phyloP scores from a whole-genome alignment of 352 stramenopile genomes.

The Phytophthora pinifolia region DNA sequence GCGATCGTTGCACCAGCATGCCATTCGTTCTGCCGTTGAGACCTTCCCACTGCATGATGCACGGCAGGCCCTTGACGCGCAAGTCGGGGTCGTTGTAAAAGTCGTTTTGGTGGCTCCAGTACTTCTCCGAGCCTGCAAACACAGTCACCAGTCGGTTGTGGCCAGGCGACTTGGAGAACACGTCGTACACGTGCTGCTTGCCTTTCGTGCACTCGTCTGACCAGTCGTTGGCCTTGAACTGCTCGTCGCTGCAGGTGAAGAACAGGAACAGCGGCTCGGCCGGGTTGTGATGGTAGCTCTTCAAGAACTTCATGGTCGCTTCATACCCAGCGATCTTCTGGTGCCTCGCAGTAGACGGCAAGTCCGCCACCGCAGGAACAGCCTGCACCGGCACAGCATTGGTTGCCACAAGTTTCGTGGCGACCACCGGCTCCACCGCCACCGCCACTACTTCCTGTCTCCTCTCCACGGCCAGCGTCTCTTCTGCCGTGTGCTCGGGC shows the following conservation, averaged over 20 bases:
- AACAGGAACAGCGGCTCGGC: conserved; percentile 62
- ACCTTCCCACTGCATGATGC: conserved; percentile 45
- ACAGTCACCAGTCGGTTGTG: conserved; percentile 63
- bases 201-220: conserved; percentile 44
- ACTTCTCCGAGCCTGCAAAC: conserved; percentile 44
- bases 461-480: conserved; percentile 8
- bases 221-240: conserved; percentile 56
- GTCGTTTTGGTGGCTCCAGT: conserved; percentile 47
- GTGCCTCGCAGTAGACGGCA: conserved; percentile 40
- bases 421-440: not conserved
- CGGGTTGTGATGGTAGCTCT: conserved; percentile 39
- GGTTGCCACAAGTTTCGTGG: conserved; percentile 1
- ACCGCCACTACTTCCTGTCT: conserved; percentile 1
- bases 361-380: not conserved
- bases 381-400: not conserved
- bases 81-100: conserved; percentile 47
- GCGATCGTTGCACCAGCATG: conserved; percentile 35
- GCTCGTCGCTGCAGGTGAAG: conserved; percentile 69
- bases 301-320: conserved; percentile 49
- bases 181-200: conserved; percentile 53
- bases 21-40: conserved; percentile 32
- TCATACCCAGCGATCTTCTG: conserved; percentile 48
- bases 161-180: conserved; percentile 55
- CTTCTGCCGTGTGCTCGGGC: conserved; percentile 11
- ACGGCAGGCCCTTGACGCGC: conserved; percentile 41